phyloP scores from a whole-genome alignment of 2,329 filamentous ascomycete genomes.

The Graphiopsis chlorocephala region DNA sequence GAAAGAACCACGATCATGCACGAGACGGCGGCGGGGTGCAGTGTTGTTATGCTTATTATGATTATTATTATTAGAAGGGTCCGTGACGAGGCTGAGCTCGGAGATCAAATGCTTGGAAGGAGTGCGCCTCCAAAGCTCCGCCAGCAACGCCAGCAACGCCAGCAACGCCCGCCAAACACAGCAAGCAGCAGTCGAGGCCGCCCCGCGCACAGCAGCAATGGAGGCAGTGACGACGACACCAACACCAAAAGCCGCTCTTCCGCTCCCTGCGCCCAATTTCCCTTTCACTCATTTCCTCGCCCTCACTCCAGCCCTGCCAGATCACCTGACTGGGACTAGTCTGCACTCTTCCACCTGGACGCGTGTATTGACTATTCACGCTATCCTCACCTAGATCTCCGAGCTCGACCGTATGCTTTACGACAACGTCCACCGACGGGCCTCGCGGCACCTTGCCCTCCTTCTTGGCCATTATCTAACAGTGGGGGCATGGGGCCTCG shows the following conservation, averaged over 20 bases:
- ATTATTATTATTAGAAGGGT: not conserved
- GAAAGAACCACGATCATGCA: not conserved
- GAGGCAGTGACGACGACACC: not conserved
- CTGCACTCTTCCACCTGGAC: not conserved
- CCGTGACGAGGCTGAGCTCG: not conserved
- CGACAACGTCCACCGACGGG: not conserved
- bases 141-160: not conserved
- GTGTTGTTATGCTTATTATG: not conserved
- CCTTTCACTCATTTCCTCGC: not conserved
- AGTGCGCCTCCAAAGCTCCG: not conserved
- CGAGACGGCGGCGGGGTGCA: not conserved
- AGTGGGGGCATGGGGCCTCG: not conserved
- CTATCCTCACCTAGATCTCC: not conserved
- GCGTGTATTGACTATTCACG: not conserved
- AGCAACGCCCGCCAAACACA: too few species aligned
- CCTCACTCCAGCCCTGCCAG: not conserved
- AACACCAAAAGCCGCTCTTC: not conserved
- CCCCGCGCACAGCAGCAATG: not conserved
- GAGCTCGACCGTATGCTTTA: not conserved
- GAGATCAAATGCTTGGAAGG: not conserved
- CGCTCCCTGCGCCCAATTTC: not conserved
- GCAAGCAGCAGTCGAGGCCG: not conserved
- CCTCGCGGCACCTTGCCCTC: not conserved
- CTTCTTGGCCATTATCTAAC: not conserved
- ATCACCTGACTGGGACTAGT: slow-evolving; percentile 4